Percentiles rank a stretch among this genome's conserved stretches.
Conservation (phyloP, 2,329 filamentous ascomycete species). For the Venturiaceae sp. region DNA sequence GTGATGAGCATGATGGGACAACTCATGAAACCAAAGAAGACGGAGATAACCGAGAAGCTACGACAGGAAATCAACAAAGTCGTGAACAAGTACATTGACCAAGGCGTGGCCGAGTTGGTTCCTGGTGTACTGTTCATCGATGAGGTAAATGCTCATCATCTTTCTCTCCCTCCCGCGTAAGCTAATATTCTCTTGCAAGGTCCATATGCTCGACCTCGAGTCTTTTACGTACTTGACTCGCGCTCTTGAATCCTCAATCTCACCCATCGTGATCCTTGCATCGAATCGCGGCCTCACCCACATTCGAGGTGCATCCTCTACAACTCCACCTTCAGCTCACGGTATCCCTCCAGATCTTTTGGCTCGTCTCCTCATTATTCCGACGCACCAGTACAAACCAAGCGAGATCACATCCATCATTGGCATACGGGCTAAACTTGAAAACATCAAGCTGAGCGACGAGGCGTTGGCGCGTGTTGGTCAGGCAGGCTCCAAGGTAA, state of each 20-base stretch:
- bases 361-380: slow-evolving; percentile 88
- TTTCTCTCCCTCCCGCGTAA: slow-evolving; percentile 14
- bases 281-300: slow-evolving; percentile 93
- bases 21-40: slow-evolving; percentile 99
- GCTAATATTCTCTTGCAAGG: slow-evolving; percentile 40
- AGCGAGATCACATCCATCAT: slow-evolving; percentile 93
- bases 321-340: slow-evolving; percentile 60
- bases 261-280: slow-evolving; percentile 92
- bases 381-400: slow-evolving; percentile 78
- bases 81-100: slow-evolving; percentile 97
- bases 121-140: slow-evolving; percentile 98
- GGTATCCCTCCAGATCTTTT: slow-evolving; percentile 92
- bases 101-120: slow-evolving; percentile 95
- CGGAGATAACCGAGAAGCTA: slow-evolving; percentile 97
- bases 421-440: slow-evolving; percentile 70
- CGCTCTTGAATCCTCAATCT: slow-evolving; percentile 89
- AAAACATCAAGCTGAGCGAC: slow-evolving; percentile 69
- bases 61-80: slow-evolving; percentile 97
- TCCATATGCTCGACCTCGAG: slow-evolving; percentile 99
- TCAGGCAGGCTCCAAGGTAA: slow-evolving; percentile 79
- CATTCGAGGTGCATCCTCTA: slow-evolving; percentile 63
- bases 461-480: slow-evolving; percentile 80
- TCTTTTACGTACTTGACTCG: slow-evolving; percentile 99
- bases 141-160: slow-evolving; percentile 52
- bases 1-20: slow-evolving; percentile 99